Conservation (phyloP, 306 rosid genomes). For the Carpinus fangiana region DNA sequence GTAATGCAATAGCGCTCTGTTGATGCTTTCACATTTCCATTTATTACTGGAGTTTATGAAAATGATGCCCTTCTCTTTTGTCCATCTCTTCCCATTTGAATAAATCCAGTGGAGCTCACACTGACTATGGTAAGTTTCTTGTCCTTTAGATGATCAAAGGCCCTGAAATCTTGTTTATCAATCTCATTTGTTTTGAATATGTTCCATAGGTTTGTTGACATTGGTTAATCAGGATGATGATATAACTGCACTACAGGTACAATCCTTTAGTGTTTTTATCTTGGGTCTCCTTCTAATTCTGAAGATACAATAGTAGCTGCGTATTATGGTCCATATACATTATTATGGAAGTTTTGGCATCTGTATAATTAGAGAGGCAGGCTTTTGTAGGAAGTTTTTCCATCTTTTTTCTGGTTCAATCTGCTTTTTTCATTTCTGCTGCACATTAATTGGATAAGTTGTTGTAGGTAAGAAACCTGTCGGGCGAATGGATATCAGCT, state of each 20-base stretch:
- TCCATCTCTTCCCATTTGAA: constrained; percentile 23
- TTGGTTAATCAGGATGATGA: constrained; percentile 86
- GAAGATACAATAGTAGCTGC: background rate
- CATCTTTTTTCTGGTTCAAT: background rate
- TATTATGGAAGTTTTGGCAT: background rate
- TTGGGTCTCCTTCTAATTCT: background rate
- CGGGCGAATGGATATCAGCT: constrained; percentile 93
- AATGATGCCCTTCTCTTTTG: constrained; percentile 32
- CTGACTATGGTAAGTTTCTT: constrained; percentile 67
- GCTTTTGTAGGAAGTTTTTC: background rate
- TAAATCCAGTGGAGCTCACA: constrained; percentile 84
- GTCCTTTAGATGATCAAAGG: constrained; percentile 19
- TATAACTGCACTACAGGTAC: constrained; percentile 87
- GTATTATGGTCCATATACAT: background rate
- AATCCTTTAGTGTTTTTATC: background rate
- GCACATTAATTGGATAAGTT: constrained; percentile 24
- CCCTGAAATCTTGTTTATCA: constrained; percentile 20
- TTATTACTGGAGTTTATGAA: constrained; percentile 16
- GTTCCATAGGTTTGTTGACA: constrained; percentile 73
- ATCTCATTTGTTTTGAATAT: constrained; percentile 23
- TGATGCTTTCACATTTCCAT: background rate
- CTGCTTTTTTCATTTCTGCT: background rate
- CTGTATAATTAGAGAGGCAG: background rate
- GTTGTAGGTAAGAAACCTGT: constrained; percentile 75
- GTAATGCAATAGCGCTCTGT: constrained; percentile 40